These are phyloP conservation scores for Trichoderma sp. DNA, from an alignment of 2,329 filamentous ascomycete species.

Conservation along the genomic window DNA sequence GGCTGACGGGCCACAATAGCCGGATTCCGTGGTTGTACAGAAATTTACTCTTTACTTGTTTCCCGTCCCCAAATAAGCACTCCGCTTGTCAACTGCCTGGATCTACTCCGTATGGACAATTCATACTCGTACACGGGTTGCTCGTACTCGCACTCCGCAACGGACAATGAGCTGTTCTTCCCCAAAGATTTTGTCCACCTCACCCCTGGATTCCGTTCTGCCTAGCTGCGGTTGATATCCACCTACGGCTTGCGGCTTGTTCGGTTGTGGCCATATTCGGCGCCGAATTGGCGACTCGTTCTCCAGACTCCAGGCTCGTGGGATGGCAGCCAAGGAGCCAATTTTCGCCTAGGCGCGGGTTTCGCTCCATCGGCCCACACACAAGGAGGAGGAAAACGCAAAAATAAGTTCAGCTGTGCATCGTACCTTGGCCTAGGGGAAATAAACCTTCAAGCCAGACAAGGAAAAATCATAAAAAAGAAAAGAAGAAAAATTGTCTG, in stretches of 20 bases:
- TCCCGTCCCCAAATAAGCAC: not conserved
- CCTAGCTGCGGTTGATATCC: conserved; percentile 2
- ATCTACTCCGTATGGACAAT: not conserved
- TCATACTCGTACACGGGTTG: not conserved
- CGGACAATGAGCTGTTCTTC: not conserved
- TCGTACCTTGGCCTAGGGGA: not conserved
- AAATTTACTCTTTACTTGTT: not conserved
- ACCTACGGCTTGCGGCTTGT: conserved; percentile 7
- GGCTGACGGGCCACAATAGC: conserved; percentile 12
- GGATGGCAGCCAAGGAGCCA: conserved; percentile 6
- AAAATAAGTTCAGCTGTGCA: not conserved
- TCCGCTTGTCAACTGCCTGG: not conserved
- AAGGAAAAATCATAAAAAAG: not conserved
- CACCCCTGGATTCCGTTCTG: not conserved
- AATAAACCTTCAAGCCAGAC: not conserved
- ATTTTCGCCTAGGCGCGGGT: not conserved
- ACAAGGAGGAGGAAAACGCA: not conserved
- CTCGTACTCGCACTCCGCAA: not conserved
- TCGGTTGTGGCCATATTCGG: conserved; percentile 10
- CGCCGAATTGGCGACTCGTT: conserved; percentile 9
- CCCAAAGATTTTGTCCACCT: not conserved
- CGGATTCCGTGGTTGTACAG: not conserved
- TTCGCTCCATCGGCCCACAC: not conserved
- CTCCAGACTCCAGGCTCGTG: conserved; percentile 15
- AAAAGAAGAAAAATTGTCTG: not conserved